Base-by-base conservation (phyloP, 2,329 filamentous ascomycete genomes). In the Stagonosporopsis chrysanthemi region DNA sequence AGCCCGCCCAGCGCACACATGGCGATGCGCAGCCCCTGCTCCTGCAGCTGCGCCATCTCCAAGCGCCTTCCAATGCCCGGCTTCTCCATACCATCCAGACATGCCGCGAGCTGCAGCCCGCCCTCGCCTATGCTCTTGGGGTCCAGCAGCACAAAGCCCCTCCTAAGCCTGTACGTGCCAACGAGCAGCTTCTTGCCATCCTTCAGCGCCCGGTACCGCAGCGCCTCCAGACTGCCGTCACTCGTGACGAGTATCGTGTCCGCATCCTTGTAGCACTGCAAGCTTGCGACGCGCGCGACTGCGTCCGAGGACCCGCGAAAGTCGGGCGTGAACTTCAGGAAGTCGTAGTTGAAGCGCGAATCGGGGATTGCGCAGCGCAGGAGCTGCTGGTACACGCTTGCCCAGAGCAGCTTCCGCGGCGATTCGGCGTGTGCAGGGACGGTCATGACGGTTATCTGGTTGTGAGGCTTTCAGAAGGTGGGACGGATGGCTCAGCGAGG, bases 61-160 rank as follows among this genome's bases (percentile, higher is more conserved):
- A 80, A 58, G 12, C 61, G 51, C 29, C 64, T 52, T 0, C 77
- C 79, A n/a, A 78, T 56, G 2, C 70, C 71, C 3, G 66, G 55
- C 52, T 68, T 77, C 64, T 81, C 79, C 78, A 81, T 80, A 3
- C 77, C 77, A 64, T 81, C 79, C 17, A 80, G 60, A 55, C 72
- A 72, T n/a, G 75, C 74, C 9, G 78, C 77, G 22, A 74, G 62
- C 56, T 70, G 67, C 45, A 69, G 66, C 35, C 69, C 67, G 2
- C 49, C 57, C 22, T 66, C 62, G 1, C 51, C 52, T 31, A 78
- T 78, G 5, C 61, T 48, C 4, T 58, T 60, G 0, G 79, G 77
- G 59, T 79, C 75, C 17, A 81, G 62, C 11, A 80, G 56, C 41
- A 78, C 71, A 50, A 81, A 81, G 0, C 79, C 79, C 35, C 79